A percentile compares a stretch with the other conserved stretches of the same genome.
Evolutionary conservation across 805 yeast species (phyloP).

Genomic region (Candida tammaniensis): DNA sequence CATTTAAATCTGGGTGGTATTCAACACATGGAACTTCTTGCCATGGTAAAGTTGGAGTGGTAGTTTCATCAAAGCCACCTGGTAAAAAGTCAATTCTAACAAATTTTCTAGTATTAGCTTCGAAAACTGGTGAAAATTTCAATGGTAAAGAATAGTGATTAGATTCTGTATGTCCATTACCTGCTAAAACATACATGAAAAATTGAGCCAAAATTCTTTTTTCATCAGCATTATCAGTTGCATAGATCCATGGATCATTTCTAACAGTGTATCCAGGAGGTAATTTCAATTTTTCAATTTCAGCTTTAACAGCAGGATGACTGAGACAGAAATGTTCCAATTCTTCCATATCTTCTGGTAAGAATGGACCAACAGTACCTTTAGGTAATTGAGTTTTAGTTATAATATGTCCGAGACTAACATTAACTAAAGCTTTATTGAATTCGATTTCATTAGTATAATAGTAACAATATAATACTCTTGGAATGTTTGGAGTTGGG

Average conservation of each 20-base stretch:
- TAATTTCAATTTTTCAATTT: conserved; percentile 62
- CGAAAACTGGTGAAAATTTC: conserved; percentile 72
- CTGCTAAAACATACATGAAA: conserved; percentile 68
- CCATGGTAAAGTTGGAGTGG: conserved; percentile 60
- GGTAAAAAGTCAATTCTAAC: conserved; percentile 74
- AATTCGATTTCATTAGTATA: conserved; percentile 52
- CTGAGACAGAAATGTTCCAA: conserved; percentile 49
- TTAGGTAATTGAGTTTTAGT: conserved; percentile 53
- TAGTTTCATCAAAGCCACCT: conserved; percentile 63
- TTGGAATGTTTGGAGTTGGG: conserved; percentile 57
- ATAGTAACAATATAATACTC: conserved; percentile 68
- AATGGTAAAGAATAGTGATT: conserved; percentile 76
- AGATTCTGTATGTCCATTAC: conserved; percentile 63
- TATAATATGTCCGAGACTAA: conserved; percentile 58
- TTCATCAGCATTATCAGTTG: conserved; percentile 66
- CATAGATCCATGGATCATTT: conserved; percentile 85
- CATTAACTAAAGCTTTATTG: conserved; percentile 71
- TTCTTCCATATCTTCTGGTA: conserved; percentile 59
- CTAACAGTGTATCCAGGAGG: conserved; percentile 56
- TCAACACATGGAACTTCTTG: conserved; percentile 59
- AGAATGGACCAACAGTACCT: conserved; percentile 69
- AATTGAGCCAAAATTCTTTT: conserved; percentile 64
- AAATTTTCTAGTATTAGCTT: conserved; percentile 55
- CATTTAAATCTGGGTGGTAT: conserved; percentile 70
- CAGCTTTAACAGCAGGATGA: conserved; percentile 61